Evolutionary conservation across 306 rosid species (phyloP).

Genomic region (Ziziphus jujuba): DNA sequence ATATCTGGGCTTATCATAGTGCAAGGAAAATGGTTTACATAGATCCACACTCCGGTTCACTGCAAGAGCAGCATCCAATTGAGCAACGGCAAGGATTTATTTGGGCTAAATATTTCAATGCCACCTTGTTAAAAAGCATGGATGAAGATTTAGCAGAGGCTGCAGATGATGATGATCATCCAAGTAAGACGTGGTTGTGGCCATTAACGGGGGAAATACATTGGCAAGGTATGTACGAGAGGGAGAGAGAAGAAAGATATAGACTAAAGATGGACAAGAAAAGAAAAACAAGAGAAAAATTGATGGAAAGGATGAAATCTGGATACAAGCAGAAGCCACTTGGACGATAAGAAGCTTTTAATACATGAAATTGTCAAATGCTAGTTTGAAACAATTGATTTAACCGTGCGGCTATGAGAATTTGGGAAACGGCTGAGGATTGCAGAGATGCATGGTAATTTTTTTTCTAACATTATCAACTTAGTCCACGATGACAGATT

Average conservation of each 20-base stretch:
- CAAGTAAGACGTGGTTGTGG: slow-evolving; percentile 78
- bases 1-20: slow-evolving; percentile 97
- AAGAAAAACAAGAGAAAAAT: slow-evolving; percentile 74
- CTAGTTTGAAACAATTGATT: slow-evolving; percentile 17
- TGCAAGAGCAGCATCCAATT: slow-evolving; percentile 82
- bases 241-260: slow-evolving; percentile 92
- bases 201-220: slow-evolving; percentile 91
- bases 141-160: slow-evolving; percentile 97
- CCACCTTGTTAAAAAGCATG: slow-evolving; percentile 75
- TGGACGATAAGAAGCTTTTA: slow-evolving; percentile 54
- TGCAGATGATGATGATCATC: slow-evolving; percentile 81
- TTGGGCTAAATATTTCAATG: slow-evolving; percentile 81
- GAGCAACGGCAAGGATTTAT: slow-evolving; percentile 69
- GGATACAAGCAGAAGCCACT: slow-evolving; percentile 92
- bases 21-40: slow-evolving; percentile 84
- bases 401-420: slow-evolving; percentile 2
- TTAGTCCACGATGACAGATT: slow-evolving; percentile 10
- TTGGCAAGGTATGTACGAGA: slow-evolving; percentile 92
- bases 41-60: slow-evolving; percentile 66
- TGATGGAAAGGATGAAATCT: slow-evolving; percentile 63
- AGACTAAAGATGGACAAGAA: slow-evolving; percentile 96
- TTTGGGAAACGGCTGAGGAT: slow-evolving; percentile 22
- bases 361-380: slow-evolving; percentile 13
- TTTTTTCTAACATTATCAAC: slow-evolving; percentile 36
- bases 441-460: slow-evolving; percentile 30